Evolutionary conservation across 2,329 filamentous ascomycete species (phyloP), one percentile per base, ranked within the genome.

Genomic region (Penicillium corylophilum): DNA sequence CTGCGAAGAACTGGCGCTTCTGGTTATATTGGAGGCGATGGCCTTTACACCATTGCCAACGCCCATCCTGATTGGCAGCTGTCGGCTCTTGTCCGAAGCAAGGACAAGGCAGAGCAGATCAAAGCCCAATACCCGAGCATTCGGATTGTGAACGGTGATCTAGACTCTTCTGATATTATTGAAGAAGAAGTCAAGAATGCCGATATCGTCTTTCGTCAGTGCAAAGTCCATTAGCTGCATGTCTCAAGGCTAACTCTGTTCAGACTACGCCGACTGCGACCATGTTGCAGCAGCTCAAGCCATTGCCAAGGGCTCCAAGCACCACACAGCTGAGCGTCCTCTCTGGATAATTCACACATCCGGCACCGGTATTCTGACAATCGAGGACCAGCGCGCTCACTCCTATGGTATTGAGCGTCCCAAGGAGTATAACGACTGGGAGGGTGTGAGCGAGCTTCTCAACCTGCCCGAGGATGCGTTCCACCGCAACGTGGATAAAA

Each of bases 1-100:
- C 18, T 18, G 9, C n/a, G 39, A 45, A 80, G 79, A 13, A 80
- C 77, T 29, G 79, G 78, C 18, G 72, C 65, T 4, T 80, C 79
- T 15, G 79, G 79, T 28, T 82, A 81, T 60, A 80, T 82, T 43
- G 79, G 79, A 5, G 79, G 80, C 28, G 78, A 79, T 45, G 71
- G 74, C 35, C 70, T 82, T n/a, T 75, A 76, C 53, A 68, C 69
- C 5, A 60, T 82, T 31, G 64, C 66, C 36, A 67, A 74, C 40
- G 64, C 71, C 5, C 78, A 81, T 56, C 75, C 76, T 4, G 74
- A 79, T 41, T 79, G 75, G 71, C 66, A 77, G 36, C 57, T 76
- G 45, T 71, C 74, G 0, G 72, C 68, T 35, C 63, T 78, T 5
- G 72, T 79, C 22, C 74, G 77, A 16, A 76, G 64, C 56, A 69